Base-by-base conservation (phyloP, 1,284 basidiomycete genomes). In the Heterobasidion irregulare region DNA sequence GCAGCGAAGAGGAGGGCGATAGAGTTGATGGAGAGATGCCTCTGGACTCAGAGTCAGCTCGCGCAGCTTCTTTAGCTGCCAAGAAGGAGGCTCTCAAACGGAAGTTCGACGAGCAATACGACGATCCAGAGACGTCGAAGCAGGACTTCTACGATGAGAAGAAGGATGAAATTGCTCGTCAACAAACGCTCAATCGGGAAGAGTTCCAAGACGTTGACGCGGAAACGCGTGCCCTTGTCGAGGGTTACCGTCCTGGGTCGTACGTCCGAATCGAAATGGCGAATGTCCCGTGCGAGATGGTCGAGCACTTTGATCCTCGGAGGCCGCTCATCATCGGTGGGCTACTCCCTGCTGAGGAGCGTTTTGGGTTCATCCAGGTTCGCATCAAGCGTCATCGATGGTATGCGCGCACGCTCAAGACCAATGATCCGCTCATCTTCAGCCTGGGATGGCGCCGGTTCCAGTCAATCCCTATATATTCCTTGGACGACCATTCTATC, bases 21-120 rank as follows among this genome's bases (percentile, higher is more conserved):
- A 57, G 53, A 19, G 48, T 47, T 56, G 56, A 51, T 26, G 26
- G 26, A 26, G 26, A 67, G 67, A 59, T 6, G 69, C 69, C 43
- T 63, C n/a, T 10, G n/a, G 33, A 12, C 12, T n/a, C 33, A 47
- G 44, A 65, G 72, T 38, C 71, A 2, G 64, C 74, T 0, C 73
- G 77, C 35, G 81, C 80, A 6, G 76, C 78, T 1, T 73, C 80
- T 1, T 81, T 98, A 34, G 83, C 88, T 6, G 80, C 81, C 46
- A 98, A 97, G 74, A 98, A 98, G 72, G 92, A 89, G 63, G 84
- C 82, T 1, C 79, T 98, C 56, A 98, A 98, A 70, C 85, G 87
- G 61, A 96, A 96, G 68, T 98, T 98, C 67, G 92, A 99, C 72
- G 92, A 94, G 66, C 90, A 97, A 70, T 98, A 98, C 70, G 94